Percentiles rank a stretch among this genome's conserved stretches.
These are phyloP conservation scores for Luffa aegyptiaca DNA, from an alignment of 306 rosid genomes.

Conservation along the genomic window DNA sequence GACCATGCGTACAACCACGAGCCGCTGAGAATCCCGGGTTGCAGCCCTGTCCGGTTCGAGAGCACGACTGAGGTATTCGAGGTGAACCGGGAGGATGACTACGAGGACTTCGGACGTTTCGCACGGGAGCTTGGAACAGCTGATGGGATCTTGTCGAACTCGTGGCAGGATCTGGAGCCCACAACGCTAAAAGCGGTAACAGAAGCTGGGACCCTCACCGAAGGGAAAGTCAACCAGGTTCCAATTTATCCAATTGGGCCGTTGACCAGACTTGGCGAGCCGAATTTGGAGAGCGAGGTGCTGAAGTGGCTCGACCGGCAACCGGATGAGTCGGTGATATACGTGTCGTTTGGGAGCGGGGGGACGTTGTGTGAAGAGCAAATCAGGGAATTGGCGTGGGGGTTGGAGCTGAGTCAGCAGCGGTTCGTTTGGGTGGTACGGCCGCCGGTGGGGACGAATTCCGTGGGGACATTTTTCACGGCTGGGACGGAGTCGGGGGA, in stretches of 20 bases:
- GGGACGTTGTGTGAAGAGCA: conserved; percentile 46
- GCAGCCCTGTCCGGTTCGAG: neutral
- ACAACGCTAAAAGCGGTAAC: neutral
- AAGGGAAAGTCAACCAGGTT: neutral
- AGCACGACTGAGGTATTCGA: neutral
- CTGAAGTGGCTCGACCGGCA: conserved; percentile 42
- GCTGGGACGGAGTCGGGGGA: neutral
- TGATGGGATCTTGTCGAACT: neutral
- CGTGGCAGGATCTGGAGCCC: conserved; percentile 14
- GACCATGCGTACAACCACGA: neutral
- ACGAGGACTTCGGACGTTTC: neutral
- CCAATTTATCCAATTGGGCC: conserved; percentile 52
- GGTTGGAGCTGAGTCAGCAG: conserved; percentile 46
- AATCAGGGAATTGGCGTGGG: conserved; percentile 42
- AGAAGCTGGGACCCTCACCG: neutral
- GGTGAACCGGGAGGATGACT: neutral
- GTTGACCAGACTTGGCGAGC: conserved; percentile 6
- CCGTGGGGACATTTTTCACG: conserved; percentile 17
- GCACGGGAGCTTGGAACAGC: neutral
- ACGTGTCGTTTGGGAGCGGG: conserved; percentile 59
- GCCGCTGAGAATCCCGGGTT: neutral
- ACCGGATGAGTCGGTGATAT: conserved; percentile 34
- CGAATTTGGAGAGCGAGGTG: neutral
- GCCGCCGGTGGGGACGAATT: conserved; percentile 12
- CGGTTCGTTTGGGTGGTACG: conserved; percentile 68